Conservation (phyloP, 768 basidiomycete species). For the Leccinum sublutescens region DNA sequence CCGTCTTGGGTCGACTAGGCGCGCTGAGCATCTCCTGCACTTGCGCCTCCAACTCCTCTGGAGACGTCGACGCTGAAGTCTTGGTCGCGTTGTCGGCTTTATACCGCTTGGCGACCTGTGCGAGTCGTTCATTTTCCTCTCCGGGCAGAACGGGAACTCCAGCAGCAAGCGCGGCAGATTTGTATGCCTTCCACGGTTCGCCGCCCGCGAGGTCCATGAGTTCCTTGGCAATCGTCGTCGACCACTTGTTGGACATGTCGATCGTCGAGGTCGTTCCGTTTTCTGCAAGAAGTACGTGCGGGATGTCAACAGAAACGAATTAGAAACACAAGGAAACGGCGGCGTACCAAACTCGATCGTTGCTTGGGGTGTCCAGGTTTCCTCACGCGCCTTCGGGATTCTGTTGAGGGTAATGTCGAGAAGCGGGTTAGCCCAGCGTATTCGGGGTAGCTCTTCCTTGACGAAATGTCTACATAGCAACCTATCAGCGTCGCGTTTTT, state of each 20-base stretch:
- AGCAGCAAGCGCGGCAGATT: constrained; percentile 42
- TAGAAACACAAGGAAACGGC: constrained; percentile 9
- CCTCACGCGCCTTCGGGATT: constrained; percentile 49
- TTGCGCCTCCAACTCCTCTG: constrained; percentile 22
- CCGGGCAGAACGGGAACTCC: constrained; percentile 51
- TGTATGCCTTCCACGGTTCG: constrained; percentile 56
- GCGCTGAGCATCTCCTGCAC: constrained; percentile 33
- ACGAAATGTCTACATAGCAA: constrained; percentile 60
- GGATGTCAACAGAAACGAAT: not conserved
- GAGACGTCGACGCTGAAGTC: constrained; percentile 10
- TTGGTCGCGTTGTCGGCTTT: not conserved
- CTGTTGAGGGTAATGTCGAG: constrained; percentile 60
- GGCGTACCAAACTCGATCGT: constrained; percentile 60
- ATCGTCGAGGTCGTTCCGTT: constrained; percentile 48
- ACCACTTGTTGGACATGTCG: constrained; percentile 66
- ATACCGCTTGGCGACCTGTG: constrained; percentile 11
- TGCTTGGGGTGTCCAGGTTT: constrained; percentile 61
- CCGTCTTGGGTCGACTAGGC: constrained; percentile 33
- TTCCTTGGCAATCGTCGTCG: constrained; percentile 63
- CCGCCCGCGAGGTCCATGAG: constrained; percentile 69
- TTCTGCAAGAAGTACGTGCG: constrained; percentile 24
- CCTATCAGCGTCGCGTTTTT: not conserved
- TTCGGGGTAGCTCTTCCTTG: constrained; percentile 74
- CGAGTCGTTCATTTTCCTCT: constrained; percentile 36
- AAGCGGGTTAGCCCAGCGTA: constrained; percentile 73